Evolutionary conservation across 2,329 filamentous ascomycete genomes (phyloP), one percentile per base, ranked within the genome.

Genomic region (Pseudocercospora cruenta): DNA sequence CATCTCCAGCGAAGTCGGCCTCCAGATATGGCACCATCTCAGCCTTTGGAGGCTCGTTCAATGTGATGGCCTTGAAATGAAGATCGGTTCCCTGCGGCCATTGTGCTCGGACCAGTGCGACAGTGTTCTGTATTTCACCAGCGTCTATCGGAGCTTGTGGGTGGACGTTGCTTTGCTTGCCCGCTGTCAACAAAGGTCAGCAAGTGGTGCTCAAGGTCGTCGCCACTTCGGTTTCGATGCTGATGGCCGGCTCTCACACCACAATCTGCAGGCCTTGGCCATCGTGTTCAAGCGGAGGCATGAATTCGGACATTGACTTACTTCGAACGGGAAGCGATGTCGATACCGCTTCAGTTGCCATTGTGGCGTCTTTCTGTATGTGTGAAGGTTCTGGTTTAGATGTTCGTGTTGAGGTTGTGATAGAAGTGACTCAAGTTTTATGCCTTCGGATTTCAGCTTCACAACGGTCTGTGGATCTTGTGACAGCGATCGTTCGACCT

Each of bases 41-140:
- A 4, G 71, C 73, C 62, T 78, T 78, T 1, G 72, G 65, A 4
- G 77, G 77, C 64, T 78, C 77, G 45, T 76, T 70, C 5, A 78
- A 70, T 4, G 74, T 91, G 59, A 92, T 85, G 70, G 85, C 86
- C 79, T 92, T 92, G 82, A 87, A 88, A 60, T 88, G 85, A 51
- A 89, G 75, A 31, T 85, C 80, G 2, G 83, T 85, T 24, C 82
- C 80, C 12, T 79, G 77, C 0, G 87, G 87, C 85, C 87, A 90
- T 63, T 82, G 79, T 55, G 77, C 75, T 64, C 78, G 82, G 67
- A 90, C 79, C 33, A 88, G 77, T 1, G 76, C 71, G 6, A 84
- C 80, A 28, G 83, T 82, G 53, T 81, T 78, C 14, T 79, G 79
- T 68, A 90, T 88, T 75, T 90, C 88, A 22, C 78, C 73, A n/a